phyloP scores from a whole-genome alignment of 768 basidiomycete genomes.

The Lactarius quietus region DNA sequence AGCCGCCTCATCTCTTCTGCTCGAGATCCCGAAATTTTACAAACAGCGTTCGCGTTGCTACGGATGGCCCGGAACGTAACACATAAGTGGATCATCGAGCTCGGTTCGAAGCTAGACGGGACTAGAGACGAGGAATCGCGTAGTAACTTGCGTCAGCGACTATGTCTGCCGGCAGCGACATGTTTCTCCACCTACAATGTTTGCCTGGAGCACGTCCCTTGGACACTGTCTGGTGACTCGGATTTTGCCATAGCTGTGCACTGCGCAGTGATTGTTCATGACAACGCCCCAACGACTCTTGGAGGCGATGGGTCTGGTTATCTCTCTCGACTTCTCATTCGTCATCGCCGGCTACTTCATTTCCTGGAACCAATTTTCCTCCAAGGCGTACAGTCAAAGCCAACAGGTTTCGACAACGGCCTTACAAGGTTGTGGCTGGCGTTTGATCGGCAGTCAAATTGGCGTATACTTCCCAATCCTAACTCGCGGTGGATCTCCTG shows the following conservation, averaged over 20 bases:
- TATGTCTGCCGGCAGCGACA: constrained; percentile 6
- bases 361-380: not conserved
- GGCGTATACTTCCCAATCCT: constrained; percentile 1
- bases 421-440: not conserved
- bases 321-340: not conserved
- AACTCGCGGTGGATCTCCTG: constrained; percentile 18
- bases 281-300: not conserved
- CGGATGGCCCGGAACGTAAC: not conserved
- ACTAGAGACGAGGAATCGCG: not conserved
- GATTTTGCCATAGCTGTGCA: constrained; percentile 9
- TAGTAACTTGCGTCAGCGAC: not conserved
- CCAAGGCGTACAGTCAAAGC: too few relatives aligned
- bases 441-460: constrained; percentile 6
- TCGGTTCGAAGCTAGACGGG: not conserved
- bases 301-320: not conserved
- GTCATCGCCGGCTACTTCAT: constrained; percentile 3
- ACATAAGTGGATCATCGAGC: constrained; percentile 2
- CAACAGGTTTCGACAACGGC: not conserved
- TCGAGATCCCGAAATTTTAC: not conserved
- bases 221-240: not conserved
- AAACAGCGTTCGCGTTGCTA: not conserved
- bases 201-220: not conserved
- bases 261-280: constrained; percentile 13
- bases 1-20: not conserved
- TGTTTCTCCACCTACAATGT: constrained; percentile 8